Evolutionary conservation across 106 monocot genomes (phyloP).

Genomic region (Chionographis japonica): DNA sequence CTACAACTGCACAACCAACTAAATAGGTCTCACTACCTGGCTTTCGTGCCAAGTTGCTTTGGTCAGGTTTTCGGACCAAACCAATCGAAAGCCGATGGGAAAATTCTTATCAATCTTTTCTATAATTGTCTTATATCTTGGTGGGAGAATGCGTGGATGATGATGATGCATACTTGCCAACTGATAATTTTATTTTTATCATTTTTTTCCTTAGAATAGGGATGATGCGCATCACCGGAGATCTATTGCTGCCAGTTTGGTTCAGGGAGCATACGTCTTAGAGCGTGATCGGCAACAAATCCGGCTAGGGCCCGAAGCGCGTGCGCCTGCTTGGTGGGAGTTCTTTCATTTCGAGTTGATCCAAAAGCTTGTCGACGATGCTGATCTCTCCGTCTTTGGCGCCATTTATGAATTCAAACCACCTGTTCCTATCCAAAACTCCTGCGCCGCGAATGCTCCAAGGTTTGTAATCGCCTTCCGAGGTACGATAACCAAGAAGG

Average conservation of each 20-base stretch:
- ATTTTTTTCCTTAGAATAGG: conserved; percentile 29
- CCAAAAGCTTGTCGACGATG: conserved; percentile 41
- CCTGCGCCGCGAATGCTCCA: conserved; percentile 26
- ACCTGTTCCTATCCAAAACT: neutral
- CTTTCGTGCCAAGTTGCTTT: too few species aligned
- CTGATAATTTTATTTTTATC: neutral
- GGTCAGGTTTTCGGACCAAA: too few species aligned
- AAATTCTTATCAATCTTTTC: too few species aligned
- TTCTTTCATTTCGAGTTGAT: conserved; percentile 56
- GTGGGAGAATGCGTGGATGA: too few species aligned
- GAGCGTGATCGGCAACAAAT: conserved; percentile 65
- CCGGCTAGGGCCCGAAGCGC: conserved; percentile 33
- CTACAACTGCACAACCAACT: too few species aligned
- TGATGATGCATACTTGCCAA: too few species aligned
- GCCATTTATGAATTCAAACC: conserved; percentile 46
- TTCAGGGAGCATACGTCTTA: conserved; percentile 68
- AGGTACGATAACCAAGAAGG: conserved; percentile 62
- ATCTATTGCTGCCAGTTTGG: conserved; percentile 65
- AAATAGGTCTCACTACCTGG: too few species aligned
- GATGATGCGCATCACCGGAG: conserved; percentile 38
- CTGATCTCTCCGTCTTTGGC: conserved; percentile 69
- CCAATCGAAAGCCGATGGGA: too few species aligned
- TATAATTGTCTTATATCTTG: too few species aligned
- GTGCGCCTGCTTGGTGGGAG: conserved; percentile 71
- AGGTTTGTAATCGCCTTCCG: conserved; percentile 63